These are phyloP conservation scores for Xylaria sp. DNA, from an alignment of 2,329 filamentous ascomycete species.

Conservation along the genomic window DNA sequence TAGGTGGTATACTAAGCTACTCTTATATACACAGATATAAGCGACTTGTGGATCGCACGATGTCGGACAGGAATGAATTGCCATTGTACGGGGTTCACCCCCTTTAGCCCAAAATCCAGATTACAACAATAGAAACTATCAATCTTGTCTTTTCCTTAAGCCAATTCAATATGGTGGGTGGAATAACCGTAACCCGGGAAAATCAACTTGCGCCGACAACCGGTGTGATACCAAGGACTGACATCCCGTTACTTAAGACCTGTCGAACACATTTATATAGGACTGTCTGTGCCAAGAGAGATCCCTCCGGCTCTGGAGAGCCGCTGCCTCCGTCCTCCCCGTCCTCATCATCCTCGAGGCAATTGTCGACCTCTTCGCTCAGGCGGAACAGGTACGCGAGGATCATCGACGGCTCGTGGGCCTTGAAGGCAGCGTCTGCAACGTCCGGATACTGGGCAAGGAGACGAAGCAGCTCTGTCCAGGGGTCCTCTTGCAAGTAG, in stretches of 20 bases:
- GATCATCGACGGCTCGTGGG: conserved; percentile 65
- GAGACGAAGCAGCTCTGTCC: conserved; percentile 57
- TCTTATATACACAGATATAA: too few species aligned
- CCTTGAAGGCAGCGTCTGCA: conserved; percentile 64
- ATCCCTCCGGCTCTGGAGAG: conserved; percentile 12
- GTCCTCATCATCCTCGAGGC: conserved; percentile 19
- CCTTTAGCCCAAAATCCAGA: too few species aligned
- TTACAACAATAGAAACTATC: too few species aligned
- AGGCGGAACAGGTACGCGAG: conserved; percentile 56
- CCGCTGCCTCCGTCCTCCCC: conserved; percentile 11
- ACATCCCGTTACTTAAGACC: conserved; percentile 25
- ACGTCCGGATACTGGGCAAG: conserved; percentile 67
- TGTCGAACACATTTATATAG: conserved; percentile 23
- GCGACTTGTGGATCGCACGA: too few species aligned
- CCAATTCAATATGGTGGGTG: too few species aligned
- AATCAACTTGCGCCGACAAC: neutral
- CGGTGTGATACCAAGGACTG: conserved; percentile 15
- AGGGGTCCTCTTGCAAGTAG: conserved; percentile 18
- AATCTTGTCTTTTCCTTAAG: too few species aligned
- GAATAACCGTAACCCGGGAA: too few species aligned
- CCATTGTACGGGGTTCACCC: too few species aligned
- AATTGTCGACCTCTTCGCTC: conserved; percentile 15
- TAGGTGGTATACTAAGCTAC: too few species aligned
- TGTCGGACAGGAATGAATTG: too few species aligned
- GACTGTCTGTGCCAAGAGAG: conserved; percentile 19